Evolutionary conservation across 1,139 yeast species (phyloP).

Genomic region (Blastobotrys serpentis): DNA sequence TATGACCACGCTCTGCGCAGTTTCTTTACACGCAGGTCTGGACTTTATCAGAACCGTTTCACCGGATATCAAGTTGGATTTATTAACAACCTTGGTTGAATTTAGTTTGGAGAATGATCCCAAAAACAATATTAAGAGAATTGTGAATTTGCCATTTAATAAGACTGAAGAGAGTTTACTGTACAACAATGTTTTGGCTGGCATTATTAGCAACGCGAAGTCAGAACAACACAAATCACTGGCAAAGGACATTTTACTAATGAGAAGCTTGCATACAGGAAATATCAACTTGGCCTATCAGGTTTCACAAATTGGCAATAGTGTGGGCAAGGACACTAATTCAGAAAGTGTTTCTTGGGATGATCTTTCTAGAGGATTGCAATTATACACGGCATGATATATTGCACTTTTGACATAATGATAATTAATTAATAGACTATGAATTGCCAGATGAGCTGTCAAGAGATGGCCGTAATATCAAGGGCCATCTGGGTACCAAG

Average conservation of each 20-base stretch:
- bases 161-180: conserved; percentile 22
- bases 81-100: conserved; percentile 22
- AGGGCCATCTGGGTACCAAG: no score
- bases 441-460: no score
- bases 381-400: conserved; percentile 4
- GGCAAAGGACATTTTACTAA: conserved; percentile 29
- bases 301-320: conserved; percentile 4
- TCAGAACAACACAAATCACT: conserved; percentile 18
- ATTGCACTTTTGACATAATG: not conserved
- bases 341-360: conserved; percentile 7
- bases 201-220: conserved; percentile 18
- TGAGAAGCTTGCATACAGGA: conserved; percentile 28
- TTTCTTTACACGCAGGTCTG: conserved; percentile 25
- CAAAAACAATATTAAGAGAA: conserved; percentile 25
- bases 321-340: not conserved
- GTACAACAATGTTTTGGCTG: conserved; percentile 21
- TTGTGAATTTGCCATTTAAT: conserved; percentile 28
- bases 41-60: conserved; percentile 28
- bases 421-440: no score
- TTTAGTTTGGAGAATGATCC: conserved; percentile 15
- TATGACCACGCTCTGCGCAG: conserved; percentile 24
- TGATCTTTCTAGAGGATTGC: conserved; percentile 6
- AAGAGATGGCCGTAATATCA: no score
- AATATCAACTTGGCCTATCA: conserved; percentile 13
- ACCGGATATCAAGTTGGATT: conserved; percentile 19